phyloP scores from a whole-genome alignment of 352 stramenopile genomes.

The Globisporangium barbulae region DNA sequence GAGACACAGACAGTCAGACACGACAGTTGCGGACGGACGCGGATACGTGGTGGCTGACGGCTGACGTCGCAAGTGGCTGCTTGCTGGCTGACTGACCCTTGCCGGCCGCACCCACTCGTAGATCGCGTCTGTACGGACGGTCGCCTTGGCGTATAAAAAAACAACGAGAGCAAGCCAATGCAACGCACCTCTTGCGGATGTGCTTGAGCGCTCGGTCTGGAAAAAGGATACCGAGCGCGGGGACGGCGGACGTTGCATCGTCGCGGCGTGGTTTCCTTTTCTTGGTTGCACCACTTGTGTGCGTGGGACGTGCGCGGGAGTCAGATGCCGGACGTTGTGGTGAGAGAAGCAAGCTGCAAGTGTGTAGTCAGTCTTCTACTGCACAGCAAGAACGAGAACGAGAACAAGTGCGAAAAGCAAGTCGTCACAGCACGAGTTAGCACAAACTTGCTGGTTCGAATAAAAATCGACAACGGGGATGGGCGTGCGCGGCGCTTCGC shows the following conservation, averaged over 20 bases:
- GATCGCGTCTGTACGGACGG: background rate
- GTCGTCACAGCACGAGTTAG: background rate
- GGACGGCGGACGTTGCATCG: background rate
- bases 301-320: background rate
- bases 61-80: conserved; percentile 5
- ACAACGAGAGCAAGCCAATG: background rate
- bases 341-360: background rate
- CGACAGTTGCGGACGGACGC: background rate
- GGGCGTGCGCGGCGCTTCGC: conserved; percentile 6
- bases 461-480: conserved; percentile 9
- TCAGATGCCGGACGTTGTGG: background rate
- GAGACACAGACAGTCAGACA: background rate
- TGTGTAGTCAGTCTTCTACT: background rate
- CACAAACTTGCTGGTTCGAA: conserved; percentile 1
- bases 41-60: background rate
- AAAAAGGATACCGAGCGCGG: conserved; percentile 14
- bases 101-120: background rate
- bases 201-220: conserved; percentile 8
- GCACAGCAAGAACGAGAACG: background rate
- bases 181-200: conserved; percentile 15
- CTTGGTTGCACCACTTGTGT: background rate
- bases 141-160: conserved; percentile 3
- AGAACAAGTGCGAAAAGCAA: conserved; percentile 2
- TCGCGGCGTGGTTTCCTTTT: background rate
- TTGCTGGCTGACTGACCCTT: conserved; percentile 8